Percentiles rank a stretch among this genome's conserved stretches.
Evolutionary conservation across 495 filamentous ascomycete genomes (phyloP).

Genomic region (Cetradonia linearis): DNA sequence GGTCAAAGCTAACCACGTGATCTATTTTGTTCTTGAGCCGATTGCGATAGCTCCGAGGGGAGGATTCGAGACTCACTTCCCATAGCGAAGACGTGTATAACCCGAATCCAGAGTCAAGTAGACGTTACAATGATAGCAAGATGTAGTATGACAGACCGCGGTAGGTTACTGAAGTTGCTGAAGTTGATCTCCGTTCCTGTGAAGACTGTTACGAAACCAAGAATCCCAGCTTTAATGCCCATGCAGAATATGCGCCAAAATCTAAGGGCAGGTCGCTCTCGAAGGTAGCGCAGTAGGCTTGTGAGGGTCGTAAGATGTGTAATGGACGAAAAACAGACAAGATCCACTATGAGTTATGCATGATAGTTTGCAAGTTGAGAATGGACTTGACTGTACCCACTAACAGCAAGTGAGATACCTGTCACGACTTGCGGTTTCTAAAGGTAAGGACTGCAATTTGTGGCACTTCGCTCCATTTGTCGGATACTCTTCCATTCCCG

Average conservation of each 20-base stretch:
- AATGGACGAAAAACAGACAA: conserved; percentile 35
- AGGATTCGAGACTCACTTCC: not conserved
- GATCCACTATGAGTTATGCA: conserved; percentile 31
- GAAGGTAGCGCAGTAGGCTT: conserved; percentile 25
- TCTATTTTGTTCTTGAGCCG: not conserved
- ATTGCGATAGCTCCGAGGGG: not conserved
- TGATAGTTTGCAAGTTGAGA: conserved; percentile 29
- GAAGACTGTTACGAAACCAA: conserved; percentile 5
- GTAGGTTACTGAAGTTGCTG: not conserved
- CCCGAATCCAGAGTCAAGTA: not conserved
- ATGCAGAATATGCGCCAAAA: conserved; percentile 10
- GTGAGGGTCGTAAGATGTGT: conserved; percentile 34
- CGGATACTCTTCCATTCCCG: not conserved
- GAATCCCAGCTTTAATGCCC: conserved; percentile 8
- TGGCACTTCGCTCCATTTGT: conserved; percentile 7
- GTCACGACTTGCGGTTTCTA: conserved; percentile 24
- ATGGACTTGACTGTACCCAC: conserved; percentile 19
- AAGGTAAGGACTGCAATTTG: conserved; percentile 14
- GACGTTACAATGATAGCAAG: not conserved
- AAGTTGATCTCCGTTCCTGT: conserved; percentile 9
- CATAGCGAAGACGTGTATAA: conserved; percentile 1
- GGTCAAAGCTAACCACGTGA: conserved; percentile 4
- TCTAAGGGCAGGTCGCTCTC: conserved; percentile 1
- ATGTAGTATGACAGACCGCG: not conserved
- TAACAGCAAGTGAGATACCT: conserved; percentile 22